These are phyloP conservation scores for Cydonia oblonga DNA, from an alignment of 331 rosid genomes.

Conservation along the genomic window DNA sequence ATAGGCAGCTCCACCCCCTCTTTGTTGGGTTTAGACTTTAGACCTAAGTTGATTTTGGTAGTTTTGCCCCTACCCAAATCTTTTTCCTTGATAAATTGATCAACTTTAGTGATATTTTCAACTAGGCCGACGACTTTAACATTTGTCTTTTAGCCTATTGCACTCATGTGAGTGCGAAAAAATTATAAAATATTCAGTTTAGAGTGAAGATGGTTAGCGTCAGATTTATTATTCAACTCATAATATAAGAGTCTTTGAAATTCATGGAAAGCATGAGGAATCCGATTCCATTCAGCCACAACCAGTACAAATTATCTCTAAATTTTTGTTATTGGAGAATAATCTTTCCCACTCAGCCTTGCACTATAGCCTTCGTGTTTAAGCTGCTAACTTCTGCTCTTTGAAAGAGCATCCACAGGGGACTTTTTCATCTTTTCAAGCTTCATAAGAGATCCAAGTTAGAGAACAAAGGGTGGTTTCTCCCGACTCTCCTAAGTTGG, in stretches of 20 bases:
- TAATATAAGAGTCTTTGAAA: neutral
- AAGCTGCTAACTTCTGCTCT: conserved; percentile 15
- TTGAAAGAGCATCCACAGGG: neutral
- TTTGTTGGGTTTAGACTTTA: neutral
- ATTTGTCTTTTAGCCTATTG: too few species aligned
- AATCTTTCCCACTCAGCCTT: conserved; percentile 8
- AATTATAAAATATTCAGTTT: too few species aligned
- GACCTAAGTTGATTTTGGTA: neutral
- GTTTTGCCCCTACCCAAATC: neutral
- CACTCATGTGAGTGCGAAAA: too few species aligned
- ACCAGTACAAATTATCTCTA: conserved; percentile 6
- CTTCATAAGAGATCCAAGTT: neutral
- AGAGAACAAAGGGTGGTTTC: neutral
- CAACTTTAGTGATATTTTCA: too few species aligned
- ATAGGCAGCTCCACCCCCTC: neutral
- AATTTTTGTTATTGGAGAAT: conserved; percentile 38
- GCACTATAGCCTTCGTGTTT: conserved; percentile 12
- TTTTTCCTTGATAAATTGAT: neutral
- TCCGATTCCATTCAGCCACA: conserved; percentile 39
- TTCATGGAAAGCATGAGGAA: conserved; percentile 15
- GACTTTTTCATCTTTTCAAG: neutral
- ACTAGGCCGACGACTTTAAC: too few species aligned
- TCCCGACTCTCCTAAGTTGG: neutral
- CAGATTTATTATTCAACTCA: neutral
- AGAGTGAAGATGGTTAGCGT: too few species aligned